These are phyloP conservation scores for Suillus spraguei DNA, from an alignment of 768 basidiomycete species.

Conservation along the genomic window DNA sequence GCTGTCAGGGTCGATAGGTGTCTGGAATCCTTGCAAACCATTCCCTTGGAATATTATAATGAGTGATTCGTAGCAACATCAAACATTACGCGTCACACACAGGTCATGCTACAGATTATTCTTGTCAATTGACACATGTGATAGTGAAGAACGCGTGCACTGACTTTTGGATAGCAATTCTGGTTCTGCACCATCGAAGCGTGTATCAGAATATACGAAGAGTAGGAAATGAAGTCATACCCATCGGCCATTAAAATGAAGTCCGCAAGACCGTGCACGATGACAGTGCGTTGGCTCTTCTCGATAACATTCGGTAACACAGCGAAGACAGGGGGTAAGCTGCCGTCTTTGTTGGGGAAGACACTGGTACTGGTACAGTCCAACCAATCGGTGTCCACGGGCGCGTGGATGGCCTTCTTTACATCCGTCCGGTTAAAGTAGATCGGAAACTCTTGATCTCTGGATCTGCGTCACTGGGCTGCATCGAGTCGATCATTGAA, in stretches of 20 bases:
- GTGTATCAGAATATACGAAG: background rate
- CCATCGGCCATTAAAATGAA: background rate
- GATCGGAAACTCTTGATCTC: conserved; percentile 57
- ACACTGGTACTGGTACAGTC: fast-evolving
- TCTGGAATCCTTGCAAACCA: background rate
- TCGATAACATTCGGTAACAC: background rate
- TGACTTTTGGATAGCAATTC: background rate
- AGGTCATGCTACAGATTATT: conserved; percentile 36
- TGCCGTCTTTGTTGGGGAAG: background rate
- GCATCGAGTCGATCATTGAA: background rate
- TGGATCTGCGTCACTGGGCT: conserved; percentile 26
- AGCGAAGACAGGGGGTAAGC: background rate
- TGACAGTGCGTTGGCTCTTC: background rate
- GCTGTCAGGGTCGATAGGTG: background rate
- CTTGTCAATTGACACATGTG: background rate
- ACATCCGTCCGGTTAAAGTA: conserved; percentile 73
- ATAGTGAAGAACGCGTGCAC: background rate
- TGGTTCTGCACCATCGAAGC: background rate
- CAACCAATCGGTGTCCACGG: too few species aligned
- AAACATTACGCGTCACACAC: background rate
- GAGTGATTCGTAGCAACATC: background rate
- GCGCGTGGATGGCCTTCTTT: too few species aligned
- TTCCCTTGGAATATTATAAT: background rate
- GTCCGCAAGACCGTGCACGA: background rate
- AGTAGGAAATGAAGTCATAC: background rate